phyloP scores from a whole-genome alignment of 208 protist species.

The Trypanosoma scelopori region DNA sequence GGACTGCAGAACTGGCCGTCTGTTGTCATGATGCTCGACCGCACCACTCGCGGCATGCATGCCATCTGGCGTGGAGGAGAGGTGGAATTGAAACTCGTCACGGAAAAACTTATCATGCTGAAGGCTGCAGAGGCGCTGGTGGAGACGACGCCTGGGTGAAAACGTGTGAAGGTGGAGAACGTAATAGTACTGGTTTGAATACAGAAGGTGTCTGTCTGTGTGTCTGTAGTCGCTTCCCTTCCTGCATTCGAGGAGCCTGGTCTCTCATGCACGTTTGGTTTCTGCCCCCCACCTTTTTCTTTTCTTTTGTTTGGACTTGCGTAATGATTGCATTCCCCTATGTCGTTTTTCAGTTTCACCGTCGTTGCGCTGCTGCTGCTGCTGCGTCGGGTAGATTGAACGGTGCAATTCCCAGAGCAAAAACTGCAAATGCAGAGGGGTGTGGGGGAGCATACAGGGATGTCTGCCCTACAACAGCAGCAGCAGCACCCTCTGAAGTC shows the following conservation, averaged over 20 bases:
- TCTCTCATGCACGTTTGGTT: no score
- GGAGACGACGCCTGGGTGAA: not conserved
- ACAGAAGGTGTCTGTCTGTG: no score
- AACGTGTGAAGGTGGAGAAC: no score
- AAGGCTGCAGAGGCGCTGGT: slow-evolving; percentile 39
- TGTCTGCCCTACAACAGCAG: not conserved
- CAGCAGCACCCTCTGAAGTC: slow-evolving; percentile 35
- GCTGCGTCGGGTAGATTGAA: not conserved
- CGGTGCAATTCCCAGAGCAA: not conserved
- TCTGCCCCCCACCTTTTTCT: no score
- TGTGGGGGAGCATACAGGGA: not conserved
- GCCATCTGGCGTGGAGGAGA: slow-evolving; percentile 33
- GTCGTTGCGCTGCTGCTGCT: not conserved
- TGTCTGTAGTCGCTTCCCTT: no score
- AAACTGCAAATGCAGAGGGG: not conserved
- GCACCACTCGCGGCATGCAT: slow-evolving; percentile 43
- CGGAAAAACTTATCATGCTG: slow-evolving; percentile 39
- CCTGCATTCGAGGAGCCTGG: no score
- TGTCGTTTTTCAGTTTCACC: slow-evolving; percentile 7
- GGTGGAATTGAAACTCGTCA: slow-evolving; percentile 32
- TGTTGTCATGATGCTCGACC: slow-evolving; percentile 67
- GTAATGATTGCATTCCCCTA: slow-evolving; percentile 2
- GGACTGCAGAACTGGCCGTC: slow-evolving; percentile 86
- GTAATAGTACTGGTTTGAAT: no score
- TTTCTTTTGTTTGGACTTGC: no score